phyloP scores from a whole-genome alignment of 2,329 filamentous ascomycete species.

The Aspergillus proliferans region DNA sequence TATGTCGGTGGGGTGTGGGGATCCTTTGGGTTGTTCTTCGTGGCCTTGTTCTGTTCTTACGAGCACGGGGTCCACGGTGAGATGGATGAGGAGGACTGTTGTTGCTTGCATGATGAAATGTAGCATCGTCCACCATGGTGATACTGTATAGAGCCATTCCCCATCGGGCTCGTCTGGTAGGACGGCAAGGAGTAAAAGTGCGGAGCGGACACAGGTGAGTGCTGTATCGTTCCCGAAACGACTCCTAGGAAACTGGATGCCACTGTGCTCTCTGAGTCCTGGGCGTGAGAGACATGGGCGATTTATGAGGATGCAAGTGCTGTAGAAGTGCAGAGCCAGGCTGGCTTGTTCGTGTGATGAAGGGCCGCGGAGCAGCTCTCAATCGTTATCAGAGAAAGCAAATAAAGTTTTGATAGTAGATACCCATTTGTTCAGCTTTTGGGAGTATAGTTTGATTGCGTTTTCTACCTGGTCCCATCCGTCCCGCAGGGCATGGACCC shows the following conservation, averaged over 20 bases:
- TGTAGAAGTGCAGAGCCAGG: not conserved
- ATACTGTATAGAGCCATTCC: slow-evolving; percentile 22
- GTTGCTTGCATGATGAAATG: slow-evolving; percentile 38
- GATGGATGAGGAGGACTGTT: slow-evolving; percentile 30
- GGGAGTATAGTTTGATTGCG: not conserved
- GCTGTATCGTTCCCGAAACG: not conserved
- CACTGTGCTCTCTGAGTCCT: not conserved
- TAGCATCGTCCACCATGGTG: slow-evolving; percentile 38
- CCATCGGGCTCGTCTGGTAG: slow-evolving; percentile 31
- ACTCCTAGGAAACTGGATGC: not conserved
- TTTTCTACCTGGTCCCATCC: not conserved
- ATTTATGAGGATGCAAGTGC: not conserved
- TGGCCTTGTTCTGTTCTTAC: not conserved
- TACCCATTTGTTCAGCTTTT: not conserved
- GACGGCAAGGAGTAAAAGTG: slow-evolving; percentile 27
- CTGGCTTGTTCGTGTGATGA: not conserved
- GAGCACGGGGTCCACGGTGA: slow-evolving; percentile 4
- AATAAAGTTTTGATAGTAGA: not conserved
- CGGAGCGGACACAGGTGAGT: slow-evolving; percentile 21
- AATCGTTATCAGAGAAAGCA: not conserved
- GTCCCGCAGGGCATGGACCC: not conserved
- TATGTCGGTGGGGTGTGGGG: too few relatives aligned
- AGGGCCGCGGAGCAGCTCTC: not conserved
- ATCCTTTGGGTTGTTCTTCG: not conserved
- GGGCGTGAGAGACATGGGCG: not conserved